Evolutionary conservation across 2,329 filamentous ascomycete genomes (phyloP).

Genomic region (Rhynchosporium secalis): DNA sequence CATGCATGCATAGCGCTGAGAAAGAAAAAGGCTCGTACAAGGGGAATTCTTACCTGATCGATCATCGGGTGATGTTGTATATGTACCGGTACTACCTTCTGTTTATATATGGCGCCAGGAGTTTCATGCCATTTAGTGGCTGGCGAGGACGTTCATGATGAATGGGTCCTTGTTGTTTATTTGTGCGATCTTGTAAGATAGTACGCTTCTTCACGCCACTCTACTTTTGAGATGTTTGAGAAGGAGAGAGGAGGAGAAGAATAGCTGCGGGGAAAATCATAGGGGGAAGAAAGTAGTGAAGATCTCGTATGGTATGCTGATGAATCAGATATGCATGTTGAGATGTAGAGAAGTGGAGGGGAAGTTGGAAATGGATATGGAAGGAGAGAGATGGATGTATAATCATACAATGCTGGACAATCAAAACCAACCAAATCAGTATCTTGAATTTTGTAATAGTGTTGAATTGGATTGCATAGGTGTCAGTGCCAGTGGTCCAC

Average conservation of each 20-base stretch:
- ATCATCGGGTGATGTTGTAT: neutral
- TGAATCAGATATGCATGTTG: too few species aligned
- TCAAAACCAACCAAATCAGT: too few species aligned
- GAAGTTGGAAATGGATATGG: too few species aligned
- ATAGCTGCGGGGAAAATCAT: neutral
- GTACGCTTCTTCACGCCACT: constrained; percentile 15
- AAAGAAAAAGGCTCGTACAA: neutral
- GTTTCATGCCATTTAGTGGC: neutral
- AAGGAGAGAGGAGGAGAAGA: too few species aligned
- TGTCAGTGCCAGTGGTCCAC: too few species aligned
- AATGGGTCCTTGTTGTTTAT: neutral
- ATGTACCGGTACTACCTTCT: constrained; percentile 9
- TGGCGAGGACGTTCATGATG: neutral
- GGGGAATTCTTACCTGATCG: neutral
- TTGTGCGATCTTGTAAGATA: neutral
- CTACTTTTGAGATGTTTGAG: constrained; percentile 1
- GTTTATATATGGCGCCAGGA: constrained; percentile 11
- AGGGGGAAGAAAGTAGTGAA: neutral
- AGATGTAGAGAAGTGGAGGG: too few species aligned
- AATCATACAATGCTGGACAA: too few species aligned
- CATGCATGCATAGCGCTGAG: constrained; percentile 12
- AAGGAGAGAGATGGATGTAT: too few species aligned
- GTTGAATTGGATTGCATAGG: too few species aligned
- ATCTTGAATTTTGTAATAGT: too few species aligned
- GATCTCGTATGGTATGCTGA: too few species aligned